These are phyloP conservation scores for Phytophthora pinifolia DNA, from an alignment of 352 stramenopile genomes.

Conservation along the genomic window DNA sequence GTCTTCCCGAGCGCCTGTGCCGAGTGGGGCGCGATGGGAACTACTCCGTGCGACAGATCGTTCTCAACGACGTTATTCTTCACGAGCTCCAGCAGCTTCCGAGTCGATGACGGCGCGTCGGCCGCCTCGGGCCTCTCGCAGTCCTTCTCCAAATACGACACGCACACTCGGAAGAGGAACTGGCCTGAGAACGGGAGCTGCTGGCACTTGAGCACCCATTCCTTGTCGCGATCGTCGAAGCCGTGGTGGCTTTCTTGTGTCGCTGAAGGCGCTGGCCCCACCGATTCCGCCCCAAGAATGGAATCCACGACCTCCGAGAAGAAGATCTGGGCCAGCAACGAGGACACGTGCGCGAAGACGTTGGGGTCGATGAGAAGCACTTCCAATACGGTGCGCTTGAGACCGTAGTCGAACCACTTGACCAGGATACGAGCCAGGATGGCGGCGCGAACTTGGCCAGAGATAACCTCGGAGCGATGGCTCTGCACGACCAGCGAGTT, in stretches of 20 bases:
- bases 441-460: conserved; percentile 47
- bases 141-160: conserved; percentile 52
- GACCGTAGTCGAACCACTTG: conserved; percentile 83
- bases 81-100: conserved; percentile 60
- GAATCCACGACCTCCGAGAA: conserved; percentile 67
- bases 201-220: conserved; percentile 80
- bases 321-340: conserved; percentile 71
- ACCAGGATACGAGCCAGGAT: conserved; percentile 80
- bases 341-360: conserved; percentile 61
- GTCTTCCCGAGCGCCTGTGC: conserved; percentile 73
- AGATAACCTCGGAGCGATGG: conserved; percentile 34
- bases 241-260: conserved; percentile 13
- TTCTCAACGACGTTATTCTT: conserved; percentile 79
- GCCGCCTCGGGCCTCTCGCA: conserved; percentile 10
- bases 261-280: conserved; percentile 7
- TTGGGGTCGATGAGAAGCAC: conserved; percentile 57
- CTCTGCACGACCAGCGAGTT: conserved; percentile 61
- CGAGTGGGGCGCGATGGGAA: conserved; percentile 65
- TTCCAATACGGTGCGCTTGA: conserved; percentile 61
- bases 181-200: conserved; percentile 72
- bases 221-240: conserved; percentile 77
- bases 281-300: conserved; percentile 33
- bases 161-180: conserved; percentile 80
- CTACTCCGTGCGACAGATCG: conserved; percentile 46
- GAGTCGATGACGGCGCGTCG: conserved; percentile 21